These are phyloP conservation scores for Dicorynia guianensis DNA, from an alignment of 306 rosid species.

Conservation along the genomic window DNA sequence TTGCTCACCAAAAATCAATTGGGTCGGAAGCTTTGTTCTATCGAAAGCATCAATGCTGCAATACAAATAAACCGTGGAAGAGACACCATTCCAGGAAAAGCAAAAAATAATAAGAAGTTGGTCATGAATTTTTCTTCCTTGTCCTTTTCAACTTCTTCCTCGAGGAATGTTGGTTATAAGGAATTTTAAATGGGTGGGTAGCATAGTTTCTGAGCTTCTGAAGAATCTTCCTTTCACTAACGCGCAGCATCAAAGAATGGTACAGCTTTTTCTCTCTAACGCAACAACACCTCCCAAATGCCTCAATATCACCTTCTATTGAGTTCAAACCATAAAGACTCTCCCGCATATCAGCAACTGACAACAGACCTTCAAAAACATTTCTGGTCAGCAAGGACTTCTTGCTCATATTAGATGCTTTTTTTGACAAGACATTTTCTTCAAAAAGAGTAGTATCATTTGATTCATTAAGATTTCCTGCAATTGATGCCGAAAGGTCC, in stretches of 20 bases:
- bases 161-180: slow-evolving; percentile 37
- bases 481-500: slow-evolving; percentile 59
- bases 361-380: slow-evolving; percentile 59
- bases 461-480: slow-evolving; percentile 49
- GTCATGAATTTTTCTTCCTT: slow-evolving; percentile 35
- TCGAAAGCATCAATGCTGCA: neutral
- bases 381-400: slow-evolving; percentile 61
- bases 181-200: slow-evolving; percentile 40
- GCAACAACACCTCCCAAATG: slow-evolving; percentile 51
- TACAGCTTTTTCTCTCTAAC: slow-evolving; percentile 59
- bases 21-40: neutral
- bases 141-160: slow-evolving; percentile 56
- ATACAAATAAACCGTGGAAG: slow-evolving; percentile 8
- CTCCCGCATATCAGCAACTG: slow-evolving; percentile 73
- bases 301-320: slow-evolving; percentile 63
- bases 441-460: slow-evolving; percentile 45
- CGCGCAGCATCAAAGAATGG: slow-evolving; percentile 76
- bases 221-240: slow-evolving; percentile 80
- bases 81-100: neutral
- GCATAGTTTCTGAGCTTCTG: slow-evolving; percentile 65
- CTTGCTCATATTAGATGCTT: slow-evolving; percentile 45
- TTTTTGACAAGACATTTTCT: slow-evolving; percentile 33
- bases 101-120: neutral
- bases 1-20: slow-evolving; percentile 21
- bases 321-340: slow-evolving; percentile 69